Evolutionary conservation across 2,329 filamentous ascomycete genomes (phyloP).

Genomic region (Alternaria ventricosa): DNA sequence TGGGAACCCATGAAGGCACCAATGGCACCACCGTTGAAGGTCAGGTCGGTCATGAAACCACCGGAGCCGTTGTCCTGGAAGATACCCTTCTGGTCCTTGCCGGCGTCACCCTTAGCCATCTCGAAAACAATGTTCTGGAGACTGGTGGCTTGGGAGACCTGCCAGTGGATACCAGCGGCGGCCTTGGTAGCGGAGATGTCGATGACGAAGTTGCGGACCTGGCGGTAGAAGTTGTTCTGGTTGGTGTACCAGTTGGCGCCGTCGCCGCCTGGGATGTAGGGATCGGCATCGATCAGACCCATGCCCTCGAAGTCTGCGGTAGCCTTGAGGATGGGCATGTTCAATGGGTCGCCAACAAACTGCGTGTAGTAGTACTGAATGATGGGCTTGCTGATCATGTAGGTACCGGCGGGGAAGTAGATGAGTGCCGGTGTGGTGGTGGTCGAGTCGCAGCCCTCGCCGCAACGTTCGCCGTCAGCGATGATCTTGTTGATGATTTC

Average conservation of each 20-base stretch:
- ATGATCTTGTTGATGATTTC: constrained; percentile 87
- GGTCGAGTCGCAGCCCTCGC: constrained; percentile 78
- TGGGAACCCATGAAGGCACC: constrained; percentile 69
- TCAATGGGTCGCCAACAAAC: constrained; percentile 79
- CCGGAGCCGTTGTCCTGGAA: constrained; percentile 67
- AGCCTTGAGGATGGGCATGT: constrained; percentile 75
- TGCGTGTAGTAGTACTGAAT: constrained; percentile 93
- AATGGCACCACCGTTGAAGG: constrained; percentile 66
- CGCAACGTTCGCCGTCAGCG: constrained; percentile 78
- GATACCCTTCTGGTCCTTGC: constrained; percentile 63
- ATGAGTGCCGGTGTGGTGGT: constrained; percentile 86
- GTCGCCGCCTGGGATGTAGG: constrained; percentile 72
- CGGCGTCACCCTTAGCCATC: constrained; percentile 56
- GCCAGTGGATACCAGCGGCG: constrained; percentile 68
- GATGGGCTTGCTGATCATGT: constrained; percentile 79
- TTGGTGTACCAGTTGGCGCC: constrained; percentile 60
- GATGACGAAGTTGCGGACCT: constrained; percentile 62
- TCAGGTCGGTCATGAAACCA: constrained; percentile 65
- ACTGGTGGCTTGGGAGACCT: constrained; percentile 69
- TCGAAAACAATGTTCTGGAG: constrained; percentile 68
- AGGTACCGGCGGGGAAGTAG: constrained; percentile 90
- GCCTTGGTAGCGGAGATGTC: constrained; percentile 52
- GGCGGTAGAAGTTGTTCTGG: constrained; percentile 64
- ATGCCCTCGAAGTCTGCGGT: constrained; percentile 74
- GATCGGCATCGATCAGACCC: constrained; percentile 86